phyloP scores from a whole-genome alignment of 768 basidiomycete genomes.

The Podaxis carcinomalis region DNA sequence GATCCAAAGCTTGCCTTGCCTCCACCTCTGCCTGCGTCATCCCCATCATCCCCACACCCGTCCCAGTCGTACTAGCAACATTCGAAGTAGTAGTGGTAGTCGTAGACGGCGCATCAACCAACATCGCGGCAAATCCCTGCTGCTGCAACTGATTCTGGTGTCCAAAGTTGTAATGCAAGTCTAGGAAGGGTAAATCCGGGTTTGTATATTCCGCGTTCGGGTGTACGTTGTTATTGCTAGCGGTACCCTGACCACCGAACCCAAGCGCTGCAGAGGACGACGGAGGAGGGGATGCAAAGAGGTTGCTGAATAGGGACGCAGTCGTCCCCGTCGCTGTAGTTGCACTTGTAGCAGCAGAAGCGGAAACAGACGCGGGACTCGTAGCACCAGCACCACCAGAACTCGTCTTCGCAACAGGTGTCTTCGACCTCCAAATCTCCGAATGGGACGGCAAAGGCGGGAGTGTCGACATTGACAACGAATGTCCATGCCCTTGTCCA shows the following conservation, averaged over 20 bases:
- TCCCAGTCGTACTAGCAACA: neutral
- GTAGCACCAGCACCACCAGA: neutral
- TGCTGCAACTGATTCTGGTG: constrained; percentile 8
- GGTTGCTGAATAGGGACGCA: neutral
- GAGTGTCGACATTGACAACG: constrained; percentile 10
- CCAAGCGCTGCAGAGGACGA: neutral
- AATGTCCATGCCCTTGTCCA: constrained; percentile 10
- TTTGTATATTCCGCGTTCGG: constrained; percentile 19
- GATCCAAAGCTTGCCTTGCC: constrained; percentile 29
- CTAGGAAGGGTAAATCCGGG: constrained; percentile 56
- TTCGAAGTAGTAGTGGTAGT: neutral
- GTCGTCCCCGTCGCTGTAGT: neutral
- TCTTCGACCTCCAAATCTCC: constrained; percentile 11
- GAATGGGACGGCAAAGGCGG: constrained; percentile 8
- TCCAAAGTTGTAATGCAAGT: constrained; percentile 57
- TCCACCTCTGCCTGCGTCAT: constrained; percentile 12
- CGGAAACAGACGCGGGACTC: neutral
- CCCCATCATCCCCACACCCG: neutral
- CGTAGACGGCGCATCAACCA: constrained; percentile 5
- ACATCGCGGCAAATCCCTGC: constrained; percentile 5
- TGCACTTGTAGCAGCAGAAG: neutral
- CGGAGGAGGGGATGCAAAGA: neutral
- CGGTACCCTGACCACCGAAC: neutral
- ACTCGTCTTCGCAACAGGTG: constrained; percentile 1
- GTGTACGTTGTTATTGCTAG: neutral